Evolutionary conservation across 1,139 yeast species (phyloP).

Genomic region (Hansenula lynferdii): DNA sequence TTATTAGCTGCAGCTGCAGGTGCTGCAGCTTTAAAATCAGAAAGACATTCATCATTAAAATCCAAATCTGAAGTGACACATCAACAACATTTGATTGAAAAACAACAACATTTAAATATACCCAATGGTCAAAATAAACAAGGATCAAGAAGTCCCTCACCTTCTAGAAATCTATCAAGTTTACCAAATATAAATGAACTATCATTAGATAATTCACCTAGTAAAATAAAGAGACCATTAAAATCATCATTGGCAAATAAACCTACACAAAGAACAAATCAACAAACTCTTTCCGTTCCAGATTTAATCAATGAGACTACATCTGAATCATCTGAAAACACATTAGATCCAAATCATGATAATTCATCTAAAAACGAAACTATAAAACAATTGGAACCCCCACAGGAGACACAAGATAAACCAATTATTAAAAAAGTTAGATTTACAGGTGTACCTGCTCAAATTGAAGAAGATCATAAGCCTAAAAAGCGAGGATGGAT

Average conservation of each 20-base stretch:
- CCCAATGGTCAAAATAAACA: neutral
- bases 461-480: conserved; percentile 11
- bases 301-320: conserved; percentile 6
- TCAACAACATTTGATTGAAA: conserved; percentile 2
- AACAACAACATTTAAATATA: neutral
- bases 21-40: conserved; percentile 13
- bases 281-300: neutral
- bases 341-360: conserved; percentile 2
- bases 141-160: conserved; percentile 10
- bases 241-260: conserved; percentile 2
- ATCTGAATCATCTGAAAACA: conserved; percentile 9
- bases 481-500: conserved; percentile 20
- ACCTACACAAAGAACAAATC: neutral
- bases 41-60: conserved; percentile 18
- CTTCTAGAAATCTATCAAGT: conserved; percentile 4
- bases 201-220: no score
- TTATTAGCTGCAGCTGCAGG: conserved; percentile 16
- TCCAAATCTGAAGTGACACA: conserved; percentile 7
- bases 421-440: conserved; percentile 17
- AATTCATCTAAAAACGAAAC: no score
- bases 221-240: neutral
- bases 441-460: conserved; percentile 22
- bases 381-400: no score
- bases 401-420: neutral
- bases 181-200: no score